Conservation (phyloP, 1,139 yeast genomes). For the Candida anutae region DNA sequence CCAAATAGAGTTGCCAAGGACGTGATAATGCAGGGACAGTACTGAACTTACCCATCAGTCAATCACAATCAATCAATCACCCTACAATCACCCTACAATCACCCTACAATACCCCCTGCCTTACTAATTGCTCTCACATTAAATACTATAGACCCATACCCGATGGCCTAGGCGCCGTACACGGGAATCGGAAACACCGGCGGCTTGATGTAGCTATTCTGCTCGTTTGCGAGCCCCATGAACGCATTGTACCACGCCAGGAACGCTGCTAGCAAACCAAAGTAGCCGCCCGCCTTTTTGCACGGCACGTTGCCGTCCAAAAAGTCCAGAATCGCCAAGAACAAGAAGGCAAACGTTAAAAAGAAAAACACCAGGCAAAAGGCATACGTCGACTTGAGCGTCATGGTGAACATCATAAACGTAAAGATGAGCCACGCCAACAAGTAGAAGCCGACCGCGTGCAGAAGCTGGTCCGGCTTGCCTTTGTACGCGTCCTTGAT, state of each 20-base stretch:
- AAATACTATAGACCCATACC: too few relatives aligned
- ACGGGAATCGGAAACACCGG: conserved; percentile 41
- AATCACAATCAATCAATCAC: conserved; percentile 2
- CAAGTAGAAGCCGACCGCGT: conserved; percentile 67
- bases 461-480: conserved; percentile 22
- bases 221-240: conserved; percentile 77
- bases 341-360: conserved; percentile 58
- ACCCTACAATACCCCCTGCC: too few relatives aligned
- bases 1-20: too few relatives aligned
- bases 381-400: conserved; percentile 73
- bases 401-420: conserved; percentile 54
- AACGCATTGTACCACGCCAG: conserved; percentile 86
- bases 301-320: conserved; percentile 17
- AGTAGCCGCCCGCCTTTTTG: conserved; percentile 70
- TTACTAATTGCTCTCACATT: too few relatives aligned
- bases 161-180: too few relatives aligned
- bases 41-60: too few relatives aligned
- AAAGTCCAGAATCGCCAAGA: conserved; percentile 55
- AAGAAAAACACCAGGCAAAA: conserved; percentile 63
- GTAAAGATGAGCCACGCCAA: conserved; percentile 81
- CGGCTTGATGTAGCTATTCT: conserved; percentile 58
- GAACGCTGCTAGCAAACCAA: conserved; percentile 74
- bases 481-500: conserved; percentile 50
- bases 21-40: too few relatives aligned
- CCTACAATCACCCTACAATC: conserved; percentile 1